Percentiles rank a stretch among this genome's conserved stretches.
Conservation (phyloP, 192 early-diverging fungal species). For the Coemansia sp. region DNA sequence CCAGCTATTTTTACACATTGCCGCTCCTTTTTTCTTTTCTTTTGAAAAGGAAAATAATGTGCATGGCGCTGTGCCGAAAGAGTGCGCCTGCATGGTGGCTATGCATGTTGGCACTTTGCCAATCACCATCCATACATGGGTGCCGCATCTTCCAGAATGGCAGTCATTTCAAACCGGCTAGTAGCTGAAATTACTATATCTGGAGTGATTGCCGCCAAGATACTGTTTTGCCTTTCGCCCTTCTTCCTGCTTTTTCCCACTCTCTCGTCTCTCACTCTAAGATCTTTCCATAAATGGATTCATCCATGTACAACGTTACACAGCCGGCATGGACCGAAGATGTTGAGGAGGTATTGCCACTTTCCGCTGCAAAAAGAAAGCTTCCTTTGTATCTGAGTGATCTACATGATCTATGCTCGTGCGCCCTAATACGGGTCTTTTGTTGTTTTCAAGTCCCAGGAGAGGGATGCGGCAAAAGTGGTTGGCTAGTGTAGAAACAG, state of each 20-base stretch:
- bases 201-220: not conserved
- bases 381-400: not conserved
- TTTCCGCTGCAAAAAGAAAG: too few species aligned
- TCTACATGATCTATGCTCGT: not conserved
- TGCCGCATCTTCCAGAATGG: not conserved
- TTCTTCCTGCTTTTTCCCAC: not conserved
- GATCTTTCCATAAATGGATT: not conserved
- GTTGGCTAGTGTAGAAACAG: not conserved
- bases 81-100: not conserved
- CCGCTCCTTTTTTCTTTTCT: not conserved
- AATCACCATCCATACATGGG: slow-evolving; percentile 6
- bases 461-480: not conserved
- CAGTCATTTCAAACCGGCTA: not conserved
- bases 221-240: not conserved
- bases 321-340: not conserved
- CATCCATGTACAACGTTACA: not conserved
- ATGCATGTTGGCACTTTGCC: slow-evolving; percentile 5
- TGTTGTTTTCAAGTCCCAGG: not conserved
- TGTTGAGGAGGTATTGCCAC: not conserved
- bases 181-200: not conserved
- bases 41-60: not conserved
- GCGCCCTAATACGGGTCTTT: not conserved
- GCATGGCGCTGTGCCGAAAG: not conserved
- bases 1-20: not conserved
- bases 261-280: not conserved